These are phyloP conservation scores for Ormosia emarginata DNA, from an alignment of 306 rosid genomes.

Conservation along the genomic window DNA sequence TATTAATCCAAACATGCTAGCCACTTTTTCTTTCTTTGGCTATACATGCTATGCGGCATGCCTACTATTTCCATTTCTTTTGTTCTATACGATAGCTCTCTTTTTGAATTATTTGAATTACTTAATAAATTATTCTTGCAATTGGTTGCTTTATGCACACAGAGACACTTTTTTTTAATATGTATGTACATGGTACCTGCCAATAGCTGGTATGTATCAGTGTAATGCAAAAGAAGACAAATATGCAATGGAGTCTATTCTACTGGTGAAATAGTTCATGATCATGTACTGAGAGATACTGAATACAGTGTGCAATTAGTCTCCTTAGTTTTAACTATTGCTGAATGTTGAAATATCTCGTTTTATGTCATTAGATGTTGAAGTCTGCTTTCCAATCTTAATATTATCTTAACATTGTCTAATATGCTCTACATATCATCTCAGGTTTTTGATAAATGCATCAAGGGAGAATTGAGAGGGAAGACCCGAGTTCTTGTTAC, in stretches of 20 bases:
- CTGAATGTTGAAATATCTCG: neutral
- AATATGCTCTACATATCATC: neutral
- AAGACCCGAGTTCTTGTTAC: conserved; percentile 95
- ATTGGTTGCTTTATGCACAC: neutral
- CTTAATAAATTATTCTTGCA: neutral
- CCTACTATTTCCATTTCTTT: neutral
- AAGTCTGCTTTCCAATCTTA: neutral
- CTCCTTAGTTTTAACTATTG: neutral
- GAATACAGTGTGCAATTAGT: neutral
- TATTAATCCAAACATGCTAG: neutral
- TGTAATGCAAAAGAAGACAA: neutral
- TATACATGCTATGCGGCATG: neutral
- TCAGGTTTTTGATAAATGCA: conserved; percentile 82
- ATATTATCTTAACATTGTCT: conserved; percentile 16
- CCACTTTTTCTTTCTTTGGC: neutral
- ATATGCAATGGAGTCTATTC: neutral
- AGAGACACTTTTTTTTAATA: neutral
- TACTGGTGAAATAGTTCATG: conserved; percentile 2
- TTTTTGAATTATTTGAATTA: neutral
- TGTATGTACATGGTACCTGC: neutral
- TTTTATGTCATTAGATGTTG: neutral
- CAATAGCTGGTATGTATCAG: neutral
- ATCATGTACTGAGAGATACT: neutral
- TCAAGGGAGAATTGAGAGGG: conserved; percentile 81
- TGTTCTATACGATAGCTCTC: neutral